Percentiles rank a stretch among this genome's conserved stretches.
phyloP scores from a whole-genome alignment of 768 basidiomycete genomes.

The Leccinellum albellum region DNA sequence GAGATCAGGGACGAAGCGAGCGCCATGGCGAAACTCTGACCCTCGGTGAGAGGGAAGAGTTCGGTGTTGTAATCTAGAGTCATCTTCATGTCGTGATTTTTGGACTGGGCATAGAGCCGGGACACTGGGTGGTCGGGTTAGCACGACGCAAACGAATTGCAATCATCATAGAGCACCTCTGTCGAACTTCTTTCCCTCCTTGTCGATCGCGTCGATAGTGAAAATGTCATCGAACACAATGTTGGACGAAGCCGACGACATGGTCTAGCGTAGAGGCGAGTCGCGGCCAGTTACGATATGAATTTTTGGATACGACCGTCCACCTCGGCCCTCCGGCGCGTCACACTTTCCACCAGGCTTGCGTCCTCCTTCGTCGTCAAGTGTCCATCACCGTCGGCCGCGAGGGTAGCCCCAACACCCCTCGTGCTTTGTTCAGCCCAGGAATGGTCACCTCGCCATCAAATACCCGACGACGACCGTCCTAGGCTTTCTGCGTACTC shows the following conservation, averaged over 20 bases:
- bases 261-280: constrained; percentile 20
- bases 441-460: constrained; percentile 41
- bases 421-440: constrained; percentile 49
- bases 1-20: constrained; percentile 77
- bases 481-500: constrained; percentile 30
- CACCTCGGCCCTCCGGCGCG: neutral
- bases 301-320: neutral
- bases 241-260: constrained; percentile 60
- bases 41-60: constrained; percentile 68
- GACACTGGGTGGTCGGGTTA: constrained; percentile 60
- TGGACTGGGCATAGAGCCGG: constrained; percentile 82
- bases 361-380: constrained; percentile 37
- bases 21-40: constrained; percentile 78
- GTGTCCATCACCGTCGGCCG: constrained; percentile 35
- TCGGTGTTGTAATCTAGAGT: constrained; percentile 95
- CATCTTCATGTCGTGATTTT: constrained; percentile 89
- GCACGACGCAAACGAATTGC: neutral
- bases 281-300: neutral
- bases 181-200: constrained; percentile 97
- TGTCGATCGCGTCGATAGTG: constrained; percentile 77
- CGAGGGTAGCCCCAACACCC: constrained; percentile 49
- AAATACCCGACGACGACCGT: neutral
- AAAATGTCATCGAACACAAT: constrained; percentile 95
- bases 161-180: constrained; percentile 56
- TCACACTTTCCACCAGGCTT: neutral